These are phyloP conservation scores for Cyberlindnera saturnus DNA, from an alignment of 805 yeast species.

Conservation along the genomic window DNA sequence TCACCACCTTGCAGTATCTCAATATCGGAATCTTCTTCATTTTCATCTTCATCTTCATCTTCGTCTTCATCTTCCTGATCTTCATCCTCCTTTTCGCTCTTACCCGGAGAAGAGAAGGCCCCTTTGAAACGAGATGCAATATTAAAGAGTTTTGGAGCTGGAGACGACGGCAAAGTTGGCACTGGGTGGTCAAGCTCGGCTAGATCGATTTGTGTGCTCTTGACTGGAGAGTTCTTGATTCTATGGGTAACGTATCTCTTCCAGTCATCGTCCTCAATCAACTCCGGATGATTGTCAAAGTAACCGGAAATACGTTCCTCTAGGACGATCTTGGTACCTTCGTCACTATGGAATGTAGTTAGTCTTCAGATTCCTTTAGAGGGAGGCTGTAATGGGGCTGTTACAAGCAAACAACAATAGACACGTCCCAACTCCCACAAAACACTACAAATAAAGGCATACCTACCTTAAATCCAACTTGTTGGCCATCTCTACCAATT, in stretches of 20 bases:
- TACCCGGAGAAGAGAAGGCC: constrained; percentile 20
- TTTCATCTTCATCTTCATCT: constrained; percentile 10
- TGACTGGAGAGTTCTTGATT: constrained; percentile 24
- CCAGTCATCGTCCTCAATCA: constrained; percentile 19
- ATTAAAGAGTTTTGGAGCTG: constrained; percentile 13
- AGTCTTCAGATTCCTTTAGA: not conserved
- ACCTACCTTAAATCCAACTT: constrained; percentile 30
- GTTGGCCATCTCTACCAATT: constrained; percentile 30
- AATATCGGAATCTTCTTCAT: constrained; percentile 6
- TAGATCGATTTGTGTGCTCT: constrained; percentile 9
- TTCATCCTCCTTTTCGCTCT: constrained; percentile 3
- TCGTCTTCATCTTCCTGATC: constrained; percentile 1
- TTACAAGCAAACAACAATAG: not conserved
- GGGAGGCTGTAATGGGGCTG: too few species aligned
- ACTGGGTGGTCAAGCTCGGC: constrained; percentile 9
- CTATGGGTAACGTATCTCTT: constrained; percentile 22
- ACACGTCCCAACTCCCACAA: not conserved
- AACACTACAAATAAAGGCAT: constrained; percentile 2
- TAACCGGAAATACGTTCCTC: constrained; percentile 24
- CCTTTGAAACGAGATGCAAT: constrained; percentile 17
- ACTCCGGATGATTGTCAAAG: constrained; percentile 27
- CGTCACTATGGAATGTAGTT: constrained; percentile 15
- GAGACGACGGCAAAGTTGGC: constrained; percentile 16
- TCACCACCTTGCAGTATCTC: constrained; percentile 14
- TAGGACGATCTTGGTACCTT: constrained; percentile 25